phyloP scores from a whole-genome alignment of 2,329 filamentous ascomycete genomes.

The Magnaporthiopsis incrustans region DNA sequence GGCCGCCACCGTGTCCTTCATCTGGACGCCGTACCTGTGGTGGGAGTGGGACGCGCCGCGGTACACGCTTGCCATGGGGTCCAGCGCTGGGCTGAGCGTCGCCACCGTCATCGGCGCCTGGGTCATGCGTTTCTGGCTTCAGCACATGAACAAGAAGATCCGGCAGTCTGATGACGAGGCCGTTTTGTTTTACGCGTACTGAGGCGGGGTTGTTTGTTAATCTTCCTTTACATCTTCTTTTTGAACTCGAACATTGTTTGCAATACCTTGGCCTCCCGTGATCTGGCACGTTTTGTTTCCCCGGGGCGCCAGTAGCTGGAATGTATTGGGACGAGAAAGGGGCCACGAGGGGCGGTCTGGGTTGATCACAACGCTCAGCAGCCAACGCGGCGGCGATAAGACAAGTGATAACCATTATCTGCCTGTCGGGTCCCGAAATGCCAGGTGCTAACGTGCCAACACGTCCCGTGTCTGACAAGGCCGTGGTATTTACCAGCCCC shows the following conservation, averaged over 20 bases:
- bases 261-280: too few species aligned
- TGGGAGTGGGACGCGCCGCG: constrained; percentile 28
- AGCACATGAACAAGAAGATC: constrained; percentile 17
- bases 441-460: too few species aligned
- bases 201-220: not conserved
- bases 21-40: constrained; percentile 35
- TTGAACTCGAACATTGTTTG: not conserved
- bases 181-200: constrained; percentile 16
- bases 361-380: too few species aligned
- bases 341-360: too few species aligned
- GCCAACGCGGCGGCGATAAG: too few species aligned
- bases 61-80: constrained; percentile 30
- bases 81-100: constrained; percentile 10
- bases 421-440: too few species aligned
- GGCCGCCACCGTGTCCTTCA: constrained; percentile 19
- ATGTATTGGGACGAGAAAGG: too few species aligned
- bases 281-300: too few species aligned
- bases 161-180: constrained; percentile 14
- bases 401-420: too few species aligned
- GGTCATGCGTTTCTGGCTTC: constrained; percentile 15
- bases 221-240: not conserved
- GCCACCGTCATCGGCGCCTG: constrained; percentile 12
- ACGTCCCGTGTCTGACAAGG: not conserved
- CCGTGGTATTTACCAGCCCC: too few species aligned
- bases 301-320: too few species aligned